Conservation (phyloP, 352 stramenopile species). For the Globisporangium canariense region DNA sequence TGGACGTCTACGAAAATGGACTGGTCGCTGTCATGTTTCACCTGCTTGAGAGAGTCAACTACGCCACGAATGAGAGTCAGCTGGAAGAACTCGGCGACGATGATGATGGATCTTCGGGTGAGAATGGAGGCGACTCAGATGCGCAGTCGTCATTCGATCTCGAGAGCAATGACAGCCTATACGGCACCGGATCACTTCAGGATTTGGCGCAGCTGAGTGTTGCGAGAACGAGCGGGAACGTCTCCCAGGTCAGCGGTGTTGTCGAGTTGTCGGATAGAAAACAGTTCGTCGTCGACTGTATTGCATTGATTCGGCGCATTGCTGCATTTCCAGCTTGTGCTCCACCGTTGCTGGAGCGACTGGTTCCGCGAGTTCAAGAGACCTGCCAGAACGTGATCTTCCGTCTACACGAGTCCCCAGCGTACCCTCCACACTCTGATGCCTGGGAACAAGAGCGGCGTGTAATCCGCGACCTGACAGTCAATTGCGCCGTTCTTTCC, state of each 20-base stretch:
- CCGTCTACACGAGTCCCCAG: slow-evolving; percentile 42
- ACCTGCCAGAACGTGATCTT: slow-evolving; percentile 39
- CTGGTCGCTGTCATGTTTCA: slow-evolving; percentile 77
- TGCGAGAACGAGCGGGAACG: slow-evolving; percentile 32
- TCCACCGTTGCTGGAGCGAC: slow-evolving; percentile 42
- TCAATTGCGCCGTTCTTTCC: slow-evolving; percentile 52
- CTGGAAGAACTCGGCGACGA: slow-evolving; percentile 59
- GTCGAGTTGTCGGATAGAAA: slow-evolving; percentile 66
- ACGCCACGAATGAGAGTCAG: slow-evolving; percentile 59
- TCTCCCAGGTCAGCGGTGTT: slow-evolving; percentile 21
- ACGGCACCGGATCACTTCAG: slow-evolving; percentile 58
- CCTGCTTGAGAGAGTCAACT: slow-evolving; percentile 67
- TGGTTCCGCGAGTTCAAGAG: slow-evolving; percentile 48
- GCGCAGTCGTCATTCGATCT: slow-evolving; percentile 32
- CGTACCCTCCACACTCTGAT: slow-evolving; percentile 34
- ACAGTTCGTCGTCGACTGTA: slow-evolving; percentile 70
- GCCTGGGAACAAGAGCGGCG: slow-evolving; percentile 46
- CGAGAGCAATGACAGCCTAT: slow-evolving; percentile 28
- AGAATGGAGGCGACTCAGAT: slow-evolving; percentile 32
- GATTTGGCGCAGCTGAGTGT: slow-evolving; percentile 67
- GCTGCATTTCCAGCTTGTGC: slow-evolving; percentile 55
- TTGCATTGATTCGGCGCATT: slow-evolving; percentile 68
- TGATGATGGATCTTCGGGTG: slow-evolving; percentile 24
- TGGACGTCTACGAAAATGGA: slow-evolving; percentile 66
- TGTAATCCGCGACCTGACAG: slow-evolving; percentile 58